phyloP scores from a whole-genome alignment of 352 stramenopile genomes.

The Phytophthora rubi region DNA sequence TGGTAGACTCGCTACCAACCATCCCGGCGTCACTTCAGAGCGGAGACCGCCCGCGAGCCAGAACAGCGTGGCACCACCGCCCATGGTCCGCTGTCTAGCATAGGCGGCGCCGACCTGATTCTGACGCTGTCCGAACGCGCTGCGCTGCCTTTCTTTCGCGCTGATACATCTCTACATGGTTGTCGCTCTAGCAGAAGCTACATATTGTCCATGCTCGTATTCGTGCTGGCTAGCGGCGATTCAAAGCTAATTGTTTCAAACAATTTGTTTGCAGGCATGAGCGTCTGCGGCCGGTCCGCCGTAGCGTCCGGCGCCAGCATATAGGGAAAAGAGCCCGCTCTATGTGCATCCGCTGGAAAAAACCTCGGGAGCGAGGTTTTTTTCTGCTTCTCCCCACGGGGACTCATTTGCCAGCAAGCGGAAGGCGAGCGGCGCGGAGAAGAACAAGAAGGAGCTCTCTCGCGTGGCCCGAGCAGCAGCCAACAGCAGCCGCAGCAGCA shows the following conservation, averaged over 20 bases:
- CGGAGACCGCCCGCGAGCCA: background rate
- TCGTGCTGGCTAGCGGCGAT: background rate
- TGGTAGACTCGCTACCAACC: slow-evolving; percentile 4
- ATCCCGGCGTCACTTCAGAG: background rate
- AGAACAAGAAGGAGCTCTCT: slow-evolving; percentile 20
- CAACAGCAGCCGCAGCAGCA: slow-evolving; percentile 6
- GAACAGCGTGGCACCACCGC: slow-evolving; percentile 8
- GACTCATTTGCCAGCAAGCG: slow-evolving; percentile 39
- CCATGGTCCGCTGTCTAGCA: slow-evolving; percentile 4
- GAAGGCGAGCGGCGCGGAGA: slow-evolving; percentile 24
- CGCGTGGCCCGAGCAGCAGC: slow-evolving; percentile 14
- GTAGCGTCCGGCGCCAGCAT: slow-evolving; percentile 14
- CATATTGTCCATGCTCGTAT: background rate
- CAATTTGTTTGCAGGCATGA: too few species aligned
- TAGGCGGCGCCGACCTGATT: background rate
- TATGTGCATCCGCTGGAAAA: slow-evolving; percentile 10
- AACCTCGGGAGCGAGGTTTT: slow-evolving; percentile 42
- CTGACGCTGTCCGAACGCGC: background rate
- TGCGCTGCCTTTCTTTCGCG: background rate
- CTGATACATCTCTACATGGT: background rate
- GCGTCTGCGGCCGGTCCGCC: slow-evolving; percentile 11
- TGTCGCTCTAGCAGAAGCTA: background rate
- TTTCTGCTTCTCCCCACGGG: slow-evolving; percentile 28
- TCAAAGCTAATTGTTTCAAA: background rate
- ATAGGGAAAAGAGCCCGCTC: slow-evolving; percentile 7